A percentile compares a stretch with the other conserved stretches of the same genome.
phyloP scores from a whole-genome alignment of 192 early-diverging fungal species.

The Pilaira anomala region DNA sequence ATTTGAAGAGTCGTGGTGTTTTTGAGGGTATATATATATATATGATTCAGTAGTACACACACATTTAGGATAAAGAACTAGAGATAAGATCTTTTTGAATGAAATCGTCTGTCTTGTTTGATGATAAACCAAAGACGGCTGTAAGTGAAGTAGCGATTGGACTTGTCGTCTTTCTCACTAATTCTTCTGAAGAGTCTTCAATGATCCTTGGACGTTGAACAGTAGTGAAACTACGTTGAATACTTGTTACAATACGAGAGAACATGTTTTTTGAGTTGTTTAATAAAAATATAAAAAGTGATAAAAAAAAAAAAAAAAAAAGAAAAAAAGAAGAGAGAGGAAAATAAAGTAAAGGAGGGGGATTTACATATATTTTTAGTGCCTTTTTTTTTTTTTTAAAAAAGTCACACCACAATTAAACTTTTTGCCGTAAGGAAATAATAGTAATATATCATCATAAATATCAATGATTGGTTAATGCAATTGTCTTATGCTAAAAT shows the following conservation, averaged over 20 bases:
- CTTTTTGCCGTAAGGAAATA: too few relatives aligned
- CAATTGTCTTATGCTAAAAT: too few relatives aligned
- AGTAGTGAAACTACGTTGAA: conserved; percentile 9
- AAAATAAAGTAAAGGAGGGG: background rate
- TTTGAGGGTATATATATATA: too few relatives aligned
- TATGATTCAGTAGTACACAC: too few relatives aligned
- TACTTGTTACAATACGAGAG: conserved; percentile 7
- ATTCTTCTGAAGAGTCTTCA: conserved; percentile 13
- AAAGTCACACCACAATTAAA: too few relatives aligned
- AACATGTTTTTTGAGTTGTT: conserved; percentile 11
- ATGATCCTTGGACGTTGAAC: conserved; percentile 1
- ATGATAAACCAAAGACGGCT: background rate
- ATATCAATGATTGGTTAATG: too few relatives aligned
- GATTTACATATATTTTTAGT: background rate
- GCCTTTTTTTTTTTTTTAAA: too few relatives aligned
- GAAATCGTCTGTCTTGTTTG: conserved; percentile 24
- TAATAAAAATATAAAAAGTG: too few relatives aligned
- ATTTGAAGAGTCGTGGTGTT: too few relatives aligned
- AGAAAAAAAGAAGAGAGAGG: background rate
- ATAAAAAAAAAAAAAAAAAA: background rate
- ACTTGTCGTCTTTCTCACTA: conserved; percentile 4
- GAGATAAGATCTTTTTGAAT: conserved; percentile 24
- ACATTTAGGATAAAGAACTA: conserved; percentile 6
- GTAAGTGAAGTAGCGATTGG: background rate
- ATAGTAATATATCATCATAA: too few relatives aligned